These are phyloP conservation scores for Fusarium acutatum DNA, from an alignment of 2,329 filamentous ascomycete genomes.

Conservation along the genomic window DNA sequence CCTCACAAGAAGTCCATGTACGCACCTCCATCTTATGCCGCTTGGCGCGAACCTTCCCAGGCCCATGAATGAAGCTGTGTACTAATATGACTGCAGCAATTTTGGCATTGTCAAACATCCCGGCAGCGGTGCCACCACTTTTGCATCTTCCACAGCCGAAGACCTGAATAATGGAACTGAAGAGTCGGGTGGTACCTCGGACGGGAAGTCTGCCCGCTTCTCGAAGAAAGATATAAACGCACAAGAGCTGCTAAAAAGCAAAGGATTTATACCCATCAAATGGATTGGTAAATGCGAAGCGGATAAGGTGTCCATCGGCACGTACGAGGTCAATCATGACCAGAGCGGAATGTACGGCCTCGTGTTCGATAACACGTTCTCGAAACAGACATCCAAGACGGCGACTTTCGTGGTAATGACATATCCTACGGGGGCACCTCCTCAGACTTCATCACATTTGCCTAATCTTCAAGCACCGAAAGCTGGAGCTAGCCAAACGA, in stretches of 20 bases:
- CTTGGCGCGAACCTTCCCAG: neutral
- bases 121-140: slow-evolving; percentile 68
- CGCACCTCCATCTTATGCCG: slow-evolving; percentile 32
- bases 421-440: slow-evolving; percentile 84
- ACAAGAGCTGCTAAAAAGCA: slow-evolving; percentile 69
- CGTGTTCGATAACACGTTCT: slow-evolving; percentile 99
- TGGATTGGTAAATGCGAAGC: slow-evolving; percentile 98
- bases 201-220: slow-evolving; percentile 58
- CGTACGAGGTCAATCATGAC: slow-evolving; percentile 76
- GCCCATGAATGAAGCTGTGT: neutral
- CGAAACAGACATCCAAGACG: slow-evolving; percentile 92
- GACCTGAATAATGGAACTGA: slow-evolving; percentile 58
- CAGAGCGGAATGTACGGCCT: slow-evolving; percentile 94
- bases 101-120: slow-evolving; percentile 99
- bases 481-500: slow-evolving; percentile 56
- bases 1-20: slow-evolving; percentile 97
- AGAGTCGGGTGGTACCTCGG: slow-evolving; percentile 52
- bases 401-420: slow-evolving; percentile 94
- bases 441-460: slow-evolving; percentile 77
- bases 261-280: slow-evolving; percentile 75
- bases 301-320: slow-evolving; percentile 92
- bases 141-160: slow-evolving; percentile 54
- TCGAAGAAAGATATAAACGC: slow-evolving; percentile 68
- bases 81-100: slow-evolving; percentile 64
- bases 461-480: slow-evolving; percentile 62